A percentile compares a stretch with the other conserved stretches of the same genome.
phyloP scores from a whole-genome alignment of 768 basidiomycete species.

The Xerocomellus intermedius region DNA sequence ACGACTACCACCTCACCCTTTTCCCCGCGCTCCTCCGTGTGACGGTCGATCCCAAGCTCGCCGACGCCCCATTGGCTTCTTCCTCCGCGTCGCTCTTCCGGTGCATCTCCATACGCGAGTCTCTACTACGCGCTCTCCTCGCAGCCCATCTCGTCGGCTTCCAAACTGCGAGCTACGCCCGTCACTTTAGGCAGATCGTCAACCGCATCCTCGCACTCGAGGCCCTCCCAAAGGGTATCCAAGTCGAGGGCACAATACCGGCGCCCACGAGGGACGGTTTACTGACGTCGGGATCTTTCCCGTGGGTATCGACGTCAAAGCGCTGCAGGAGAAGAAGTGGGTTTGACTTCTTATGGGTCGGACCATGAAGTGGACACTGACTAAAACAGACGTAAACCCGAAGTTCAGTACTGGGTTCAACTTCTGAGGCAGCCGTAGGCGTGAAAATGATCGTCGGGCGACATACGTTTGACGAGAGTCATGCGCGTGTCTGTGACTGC shows the following conservation, averaged over 20 bases:
- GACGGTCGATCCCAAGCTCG: too few species aligned
- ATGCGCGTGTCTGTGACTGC: slow-evolving; percentile 36
- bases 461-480: slow-evolving; percentile 86
- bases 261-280: slow-evolving; percentile 47
- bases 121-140: slow-evolving; percentile 84
- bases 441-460: slow-evolving; percentile 82
- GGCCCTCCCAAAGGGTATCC: slow-evolving; percentile 81
- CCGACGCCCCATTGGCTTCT: slow-evolving; percentile 85
- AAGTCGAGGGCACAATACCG: slow-evolving; percentile 43
- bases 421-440: slow-evolving; percentile 51
- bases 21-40: slow-evolving; percentile 81
- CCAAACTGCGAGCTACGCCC: slow-evolving; percentile 80
- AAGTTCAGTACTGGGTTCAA: too few species aligned
- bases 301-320: slow-evolving; percentile 84
- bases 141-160: slow-evolving; percentile 92
- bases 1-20: too few species aligned
- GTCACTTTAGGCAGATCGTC: slow-evolving; percentile 85
- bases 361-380: slow-evolving; percentile 22
- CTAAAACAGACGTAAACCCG: neutral
- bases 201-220: slow-evolving; percentile 77
- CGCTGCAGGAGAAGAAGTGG: slow-evolving; percentile 64
- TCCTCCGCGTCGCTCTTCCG: slow-evolving; percentile 96
- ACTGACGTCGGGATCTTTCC: slow-evolving; percentile 86
- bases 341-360: slow-evolving; percentile 18
- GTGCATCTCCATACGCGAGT: slow-evolving; percentile 79